A percentile compares a stretch with the other conserved stretches of the same genome.
Evolutionary conservation across 2,329 filamentous ascomycete species (phyloP).

Genomic region (Fusarium chaquense): DNA sequence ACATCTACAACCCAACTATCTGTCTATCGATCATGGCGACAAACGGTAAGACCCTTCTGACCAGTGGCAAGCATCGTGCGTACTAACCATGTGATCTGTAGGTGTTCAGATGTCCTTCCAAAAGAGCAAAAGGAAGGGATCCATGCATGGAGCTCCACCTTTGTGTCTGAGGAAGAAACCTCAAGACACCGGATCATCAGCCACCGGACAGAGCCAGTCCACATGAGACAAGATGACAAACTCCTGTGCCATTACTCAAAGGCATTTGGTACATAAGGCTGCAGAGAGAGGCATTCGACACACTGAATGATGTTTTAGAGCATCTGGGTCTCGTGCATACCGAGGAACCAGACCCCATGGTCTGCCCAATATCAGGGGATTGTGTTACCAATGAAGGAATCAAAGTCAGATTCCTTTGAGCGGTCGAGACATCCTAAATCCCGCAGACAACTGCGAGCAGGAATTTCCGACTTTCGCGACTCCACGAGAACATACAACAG

Average conservation of each 20-base stretch:
- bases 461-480: too few species aligned
- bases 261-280: background rate
- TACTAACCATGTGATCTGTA: background rate
- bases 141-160: background rate
- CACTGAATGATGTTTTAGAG: background rate
- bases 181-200: background rate
- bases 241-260: background rate
- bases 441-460: too few species aligned
- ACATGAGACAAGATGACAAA: background rate
- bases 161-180: background rate
- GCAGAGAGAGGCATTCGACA: background rate
- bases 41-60: background rate
- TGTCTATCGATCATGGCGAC: background rate
- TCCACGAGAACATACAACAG: too few species aligned
- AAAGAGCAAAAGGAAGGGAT: background rate
- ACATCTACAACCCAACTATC: background rate
- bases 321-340: accelerated
- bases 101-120: background rate
- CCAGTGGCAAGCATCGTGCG: background rate
- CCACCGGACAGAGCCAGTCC: background rate
- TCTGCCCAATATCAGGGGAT: background rate
- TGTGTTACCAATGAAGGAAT: background rate
- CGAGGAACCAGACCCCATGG: background rate
- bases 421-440: too few species aligned
- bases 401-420: too few species aligned